These are phyloP conservation scores for Hebeloma cylindrosporum DNA, from an alignment of 768 basidiomycete genomes.

Conservation along the genomic window DNA sequence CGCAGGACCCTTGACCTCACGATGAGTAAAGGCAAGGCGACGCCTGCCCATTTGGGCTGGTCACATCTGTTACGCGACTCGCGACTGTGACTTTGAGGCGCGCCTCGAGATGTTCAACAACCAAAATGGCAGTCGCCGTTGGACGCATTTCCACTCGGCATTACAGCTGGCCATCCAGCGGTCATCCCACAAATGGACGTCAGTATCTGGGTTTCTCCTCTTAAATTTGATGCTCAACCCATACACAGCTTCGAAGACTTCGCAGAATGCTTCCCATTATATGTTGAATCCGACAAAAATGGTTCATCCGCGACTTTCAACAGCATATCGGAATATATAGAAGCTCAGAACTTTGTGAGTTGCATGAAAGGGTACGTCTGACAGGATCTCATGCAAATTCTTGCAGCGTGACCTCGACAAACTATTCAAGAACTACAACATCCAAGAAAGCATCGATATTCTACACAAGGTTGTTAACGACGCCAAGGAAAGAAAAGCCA, in stretches of 20 bases:
- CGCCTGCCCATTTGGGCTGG: too few relatives aligned
- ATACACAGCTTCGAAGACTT: conserved; percentile 52
- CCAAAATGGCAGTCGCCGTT: conserved; percentile 51
- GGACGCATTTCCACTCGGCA: conserved; percentile 57
- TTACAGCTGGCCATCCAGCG: conserved; percentile 55
- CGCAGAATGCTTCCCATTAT: conserved; percentile 64
- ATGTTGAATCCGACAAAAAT: conserved; percentile 65
- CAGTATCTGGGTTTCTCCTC: conserved; percentile 20
- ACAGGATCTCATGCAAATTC: conserved; percentile 6
- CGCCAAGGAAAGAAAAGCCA: conserved; percentile 56
- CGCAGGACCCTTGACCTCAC: too few relatives aligned
- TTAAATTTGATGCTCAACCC: background rate
- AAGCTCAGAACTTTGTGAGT: conserved; percentile 55
- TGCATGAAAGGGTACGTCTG: background rate
- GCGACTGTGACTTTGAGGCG: background rate
- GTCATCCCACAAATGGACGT: conserved; percentile 62
- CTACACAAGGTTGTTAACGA: conserved; percentile 71
- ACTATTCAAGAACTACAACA: conserved; percentile 66
- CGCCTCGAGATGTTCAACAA: conserved; percentile 37
- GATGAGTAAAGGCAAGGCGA: too few relatives aligned
- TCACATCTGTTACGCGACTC: background rate
- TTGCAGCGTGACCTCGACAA: conserved; percentile 63
- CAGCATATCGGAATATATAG: conserved; percentile 70
- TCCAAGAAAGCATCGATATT: conserved; percentile 67
- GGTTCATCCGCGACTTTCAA: conserved; percentile 61